phyloP scores from a whole-genome alignment of 2,329 filamentous ascomycete genomes.

The Trichocomaceae sp. region DNA sequence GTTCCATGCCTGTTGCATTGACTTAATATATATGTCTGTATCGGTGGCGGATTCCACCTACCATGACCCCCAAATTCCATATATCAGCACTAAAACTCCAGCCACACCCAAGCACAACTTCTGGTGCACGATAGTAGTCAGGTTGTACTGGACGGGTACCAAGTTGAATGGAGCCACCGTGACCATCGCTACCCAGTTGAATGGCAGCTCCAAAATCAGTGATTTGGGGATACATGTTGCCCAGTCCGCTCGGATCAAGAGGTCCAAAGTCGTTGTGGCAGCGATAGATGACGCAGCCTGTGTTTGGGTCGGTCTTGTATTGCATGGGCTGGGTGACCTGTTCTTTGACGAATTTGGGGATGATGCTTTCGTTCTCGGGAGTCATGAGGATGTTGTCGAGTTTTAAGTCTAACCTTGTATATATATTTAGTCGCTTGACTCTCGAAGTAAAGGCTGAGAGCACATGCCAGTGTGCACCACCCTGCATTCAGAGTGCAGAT shows the following conservation, averaged over 20 bases:
- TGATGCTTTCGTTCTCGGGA: slow-evolving; percentile 24
- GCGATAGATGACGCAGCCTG: slow-evolving; percentile 28
- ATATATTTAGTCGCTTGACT: background rate
- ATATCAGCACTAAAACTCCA: slow-evolving; percentile 25
- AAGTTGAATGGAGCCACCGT: slow-evolving; percentile 26
- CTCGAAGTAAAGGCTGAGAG: slow-evolving; percentile 24
- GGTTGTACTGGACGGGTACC: slow-evolving; percentile 22
- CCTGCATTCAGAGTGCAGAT: slow-evolving; percentile 41
- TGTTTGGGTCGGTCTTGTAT: slow-evolving; percentile 27
- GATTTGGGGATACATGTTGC: slow-evolving; percentile 25
- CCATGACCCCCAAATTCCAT: slow-evolving; percentile 24
- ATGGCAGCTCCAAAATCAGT: slow-evolving; percentile 32
- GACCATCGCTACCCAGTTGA: slow-evolving; percentile 25
- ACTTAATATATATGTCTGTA: background rate
- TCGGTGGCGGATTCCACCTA: background rate
- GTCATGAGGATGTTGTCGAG: slow-evolving; percentile 44
- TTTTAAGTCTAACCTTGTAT: slow-evolving; percentile 40
- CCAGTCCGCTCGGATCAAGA: slow-evolving; percentile 12
- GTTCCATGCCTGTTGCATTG: slow-evolving; percentile 10
- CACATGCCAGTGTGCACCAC: slow-evolving; percentile 43
- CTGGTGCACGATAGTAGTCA: slow-evolving; percentile 23
- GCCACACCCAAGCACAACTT: slow-evolving; percentile 22
- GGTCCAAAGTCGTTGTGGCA: slow-evolving; percentile 31
- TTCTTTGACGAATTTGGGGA: slow-evolving; percentile 26
- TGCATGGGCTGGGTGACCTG: slow-evolving; percentile 28